Base-by-base conservation (phyloP, 257 asterid genomes). In the Misopates orontium region DNA sequence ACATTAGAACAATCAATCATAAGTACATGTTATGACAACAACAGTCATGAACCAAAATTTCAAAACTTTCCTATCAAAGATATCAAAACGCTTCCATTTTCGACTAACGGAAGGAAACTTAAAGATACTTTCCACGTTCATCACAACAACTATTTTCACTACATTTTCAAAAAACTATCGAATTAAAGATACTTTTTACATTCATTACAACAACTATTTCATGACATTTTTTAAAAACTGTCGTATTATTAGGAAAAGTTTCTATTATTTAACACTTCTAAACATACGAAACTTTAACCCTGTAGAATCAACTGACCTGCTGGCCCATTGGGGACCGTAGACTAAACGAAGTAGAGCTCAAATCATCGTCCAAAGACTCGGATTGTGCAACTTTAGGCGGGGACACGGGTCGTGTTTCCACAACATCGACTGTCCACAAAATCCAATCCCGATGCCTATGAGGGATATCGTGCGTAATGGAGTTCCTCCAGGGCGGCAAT, bases 401-500 rank as follows among this genome's bases (percentile, higher is more conserved):
- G 16, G 82, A 58, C 3, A 73, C 78, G 0, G 95, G 79, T 8
- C 85, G 73, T 4, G 65, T 70, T 77, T 89, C 94, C 16, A 84
- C 53, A 10, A 79, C 69, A 60, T 89, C 88, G 31, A 92, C 84
- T 20, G 76, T 85, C 98, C 98, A 92, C 64, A 92, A 45, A 45
- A 87, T 52, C 97, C 95, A 87, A 32, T 72, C 90, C 1, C 60
- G 91, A 39, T 88, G 97, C 9, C 84, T 62, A 32, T 81, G 91
- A 13, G 97, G 96, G 16, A 92, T 84, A 20, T 89, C 98, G 53
- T 92, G 98, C 0, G 98, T 85, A 47, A 92, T 68, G 28, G 98
- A 89, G 66, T 92, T 92, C 64, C 98, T 74, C 97, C 96, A 92
- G 3, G 98, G 98, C 8, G 97, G 98, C 74, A 87, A 55, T 0